Evolutionary conservation across 2,329 filamentous ascomycete species (phyloP).

Genomic region (Trichothecium roseum): DNA sequence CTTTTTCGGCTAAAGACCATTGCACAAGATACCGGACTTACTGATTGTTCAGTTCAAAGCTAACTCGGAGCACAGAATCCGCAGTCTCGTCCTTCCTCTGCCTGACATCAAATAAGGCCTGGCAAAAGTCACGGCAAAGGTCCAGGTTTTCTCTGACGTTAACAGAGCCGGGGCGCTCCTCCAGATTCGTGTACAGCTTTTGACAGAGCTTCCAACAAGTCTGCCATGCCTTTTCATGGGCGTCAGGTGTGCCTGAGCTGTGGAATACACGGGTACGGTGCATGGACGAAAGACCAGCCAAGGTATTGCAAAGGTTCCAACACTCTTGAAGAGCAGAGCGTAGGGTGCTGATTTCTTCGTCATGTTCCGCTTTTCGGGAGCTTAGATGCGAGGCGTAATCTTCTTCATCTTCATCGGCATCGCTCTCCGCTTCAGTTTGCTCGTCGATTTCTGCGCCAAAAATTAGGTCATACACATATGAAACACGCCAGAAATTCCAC

Average conservation of each 20-base stretch:
- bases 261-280: constrained; percentile 73
- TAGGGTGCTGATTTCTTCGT: constrained; percentile 56
- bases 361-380: constrained; percentile 32
- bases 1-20: neutral
- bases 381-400: constrained; percentile 16
- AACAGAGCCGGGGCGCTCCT: constrained; percentile 56
- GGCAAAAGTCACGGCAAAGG: constrained; percentile 84
- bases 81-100: constrained; percentile 66
- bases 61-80: constrained; percentile 82
- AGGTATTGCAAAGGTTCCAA: constrained; percentile 88
- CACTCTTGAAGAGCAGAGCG: constrained; percentile 73
- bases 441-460: constrained; percentile 40
- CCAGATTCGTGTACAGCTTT: constrained; percentile 71
- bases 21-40: constrained; percentile 21
- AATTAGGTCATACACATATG: constrained; percentile 13
- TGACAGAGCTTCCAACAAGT: constrained; percentile 91
- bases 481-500: constrained; percentile 10
- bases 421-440: constrained; percentile 39
- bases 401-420: constrained; percentile 43
- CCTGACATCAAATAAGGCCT: constrained; percentile 79
- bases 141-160: constrained; percentile 70
- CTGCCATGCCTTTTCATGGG: constrained; percentile 84
- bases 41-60: constrained; percentile 93
- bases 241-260: constrained; percentile 61
- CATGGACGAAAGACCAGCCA: constrained; percentile 74